Conservation (phyloP, 2,329 filamentous ascomycete species). For the Sporothrix sp. region DNA sequence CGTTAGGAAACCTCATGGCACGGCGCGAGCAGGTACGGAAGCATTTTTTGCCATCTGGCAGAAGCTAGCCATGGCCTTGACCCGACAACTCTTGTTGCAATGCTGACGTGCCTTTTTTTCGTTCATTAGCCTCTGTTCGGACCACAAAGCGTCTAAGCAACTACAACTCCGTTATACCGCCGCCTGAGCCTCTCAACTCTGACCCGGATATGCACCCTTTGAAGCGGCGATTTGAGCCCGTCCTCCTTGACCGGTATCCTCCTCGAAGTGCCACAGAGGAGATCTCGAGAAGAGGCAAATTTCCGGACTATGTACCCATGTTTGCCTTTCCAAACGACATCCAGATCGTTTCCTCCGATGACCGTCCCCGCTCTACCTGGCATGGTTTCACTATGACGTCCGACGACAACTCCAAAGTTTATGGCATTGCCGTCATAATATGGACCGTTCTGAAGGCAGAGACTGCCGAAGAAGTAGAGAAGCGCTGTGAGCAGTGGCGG, state of each 20-base stretch:
- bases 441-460: slow-evolving; percentile 81
- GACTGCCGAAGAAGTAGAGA: slow-evolving; percentile 74
- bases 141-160: slow-evolving; percentile 87
- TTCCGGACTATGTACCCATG: slow-evolving; percentile 98
- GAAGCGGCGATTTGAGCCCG: slow-evolving; percentile 87
- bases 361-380: slow-evolving; percentile 92
- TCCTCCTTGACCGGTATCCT: slow-evolving; percentile 90
- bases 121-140: slow-evolving; percentile 50
- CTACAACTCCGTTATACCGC: slow-evolving; percentile 96
- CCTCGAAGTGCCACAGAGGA: slow-evolving; percentile 75
- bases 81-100: too few species aligned
- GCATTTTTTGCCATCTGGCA: not conserved
- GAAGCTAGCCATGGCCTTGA: not conserved
- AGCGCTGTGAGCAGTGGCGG: slow-evolving; percentile 74
- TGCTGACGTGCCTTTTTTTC: slow-evolving; percentile 3
- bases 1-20: slow-evolving; percentile 73
- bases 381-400: slow-evolving; percentile 98
- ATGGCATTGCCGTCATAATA: slow-evolving; percentile 82
- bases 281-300: slow-evolving; percentile 66
- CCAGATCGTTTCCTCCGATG: slow-evolving; percentile 89
- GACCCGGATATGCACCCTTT: slow-evolving; percentile 93
- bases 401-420: slow-evolving; percentile 81
- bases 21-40: slow-evolving; percentile 63
- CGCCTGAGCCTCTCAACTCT: slow-evolving; percentile 78
- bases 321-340: slow-evolving; percentile 99